Conservation (phyloP, 2,329 filamentous ascomycete genomes). For the Talaromyces rugulosus region DNA sequence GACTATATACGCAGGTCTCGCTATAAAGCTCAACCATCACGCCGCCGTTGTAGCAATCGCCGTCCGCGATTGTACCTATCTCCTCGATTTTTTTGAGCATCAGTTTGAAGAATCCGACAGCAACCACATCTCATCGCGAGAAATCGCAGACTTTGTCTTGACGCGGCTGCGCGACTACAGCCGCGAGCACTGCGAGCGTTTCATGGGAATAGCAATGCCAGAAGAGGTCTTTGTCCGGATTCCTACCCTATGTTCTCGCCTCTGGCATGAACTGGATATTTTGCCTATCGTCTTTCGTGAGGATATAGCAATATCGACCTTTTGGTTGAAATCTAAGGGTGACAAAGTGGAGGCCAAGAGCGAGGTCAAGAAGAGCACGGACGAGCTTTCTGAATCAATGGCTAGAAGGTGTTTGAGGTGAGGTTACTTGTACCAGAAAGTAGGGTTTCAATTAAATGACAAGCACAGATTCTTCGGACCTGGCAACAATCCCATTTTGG, state of each 20-base stretch:
- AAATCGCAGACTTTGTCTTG: constrained; percentile 59
- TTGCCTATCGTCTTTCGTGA: constrained; percentile 62
- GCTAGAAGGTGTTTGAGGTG: constrained; percentile 72
- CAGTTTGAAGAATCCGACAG: constrained; percentile 47
- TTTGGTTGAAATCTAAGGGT: constrained; percentile 17
- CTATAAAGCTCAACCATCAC: constrained; percentile 28
- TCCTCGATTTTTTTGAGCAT: constrained; percentile 66
- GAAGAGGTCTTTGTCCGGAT: constrained; percentile 55
- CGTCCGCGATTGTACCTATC: constrained; percentile 70
- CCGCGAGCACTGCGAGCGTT: constrained; percentile 65
- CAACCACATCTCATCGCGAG: constrained; percentile 31
- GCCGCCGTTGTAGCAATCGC: constrained; percentile 60
- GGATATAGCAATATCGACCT: constrained; percentile 17
- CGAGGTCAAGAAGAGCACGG: constrained; percentile 44
- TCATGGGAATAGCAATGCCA: constrained; percentile 69
- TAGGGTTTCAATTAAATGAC: constrained; percentile 11
- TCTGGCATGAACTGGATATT: constrained; percentile 75
- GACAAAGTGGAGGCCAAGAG: constrained; percentile 46
- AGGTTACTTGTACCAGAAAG: constrained; percentile 25
- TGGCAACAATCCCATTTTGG: constrained; percentile 62
- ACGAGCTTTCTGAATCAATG: constrained; percentile 79
- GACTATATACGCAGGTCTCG: constrained; percentile 41
- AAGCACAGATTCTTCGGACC: constrained; percentile 64
- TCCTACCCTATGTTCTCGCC: constrained; percentile 62
- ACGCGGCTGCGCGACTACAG: constrained; percentile 56